Evolutionary conservation across 495 filamentous ascomycete genomes (phyloP).

Genomic region (Niebla homalea): DNA sequence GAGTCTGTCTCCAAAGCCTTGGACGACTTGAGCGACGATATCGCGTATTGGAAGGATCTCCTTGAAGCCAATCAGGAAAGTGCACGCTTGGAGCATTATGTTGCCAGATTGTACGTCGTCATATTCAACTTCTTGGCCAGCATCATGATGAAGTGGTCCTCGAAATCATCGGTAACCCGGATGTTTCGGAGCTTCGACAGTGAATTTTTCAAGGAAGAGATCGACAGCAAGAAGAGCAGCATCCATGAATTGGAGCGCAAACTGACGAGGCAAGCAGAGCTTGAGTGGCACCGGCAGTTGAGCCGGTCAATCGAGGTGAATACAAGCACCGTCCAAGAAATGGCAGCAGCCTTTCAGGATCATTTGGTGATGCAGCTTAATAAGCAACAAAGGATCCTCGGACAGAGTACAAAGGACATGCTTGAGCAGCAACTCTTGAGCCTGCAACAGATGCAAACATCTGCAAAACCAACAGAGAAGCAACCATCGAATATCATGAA

Average conservation of each 20-base stretch:
- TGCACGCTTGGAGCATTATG: neutral
- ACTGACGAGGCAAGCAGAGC: no score
- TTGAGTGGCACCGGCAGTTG: no score
- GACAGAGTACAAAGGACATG: no score
- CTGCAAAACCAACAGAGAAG: no score
- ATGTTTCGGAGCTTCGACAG: neutral
- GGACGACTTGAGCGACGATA: slow-evolving; percentile 5
- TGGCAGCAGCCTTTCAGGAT: no score
- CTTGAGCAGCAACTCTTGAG: no score
- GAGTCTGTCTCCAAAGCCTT: slow-evolving; percentile 1
- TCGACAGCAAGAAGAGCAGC: neutral
- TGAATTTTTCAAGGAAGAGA: neutral
- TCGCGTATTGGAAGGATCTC: slow-evolving; percentile 3
- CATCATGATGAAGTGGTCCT: slow-evolving; percentile 4
- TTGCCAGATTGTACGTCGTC: slow-evolving; percentile 1
- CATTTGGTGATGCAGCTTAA: no score
- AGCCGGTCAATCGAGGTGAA: no score
- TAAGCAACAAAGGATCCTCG: no score
- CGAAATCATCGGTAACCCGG: neutral
- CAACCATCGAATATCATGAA: no score
- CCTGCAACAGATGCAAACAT: no score
- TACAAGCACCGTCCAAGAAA: no score
- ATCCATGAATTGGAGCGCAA: neutral
- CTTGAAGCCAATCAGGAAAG: neutral
- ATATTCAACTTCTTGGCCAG: slow-evolving; percentile 3